Conservation (phyloP, 2,329 filamentous ascomycete genomes). For the Clonostachys chloroleuca region DNA sequence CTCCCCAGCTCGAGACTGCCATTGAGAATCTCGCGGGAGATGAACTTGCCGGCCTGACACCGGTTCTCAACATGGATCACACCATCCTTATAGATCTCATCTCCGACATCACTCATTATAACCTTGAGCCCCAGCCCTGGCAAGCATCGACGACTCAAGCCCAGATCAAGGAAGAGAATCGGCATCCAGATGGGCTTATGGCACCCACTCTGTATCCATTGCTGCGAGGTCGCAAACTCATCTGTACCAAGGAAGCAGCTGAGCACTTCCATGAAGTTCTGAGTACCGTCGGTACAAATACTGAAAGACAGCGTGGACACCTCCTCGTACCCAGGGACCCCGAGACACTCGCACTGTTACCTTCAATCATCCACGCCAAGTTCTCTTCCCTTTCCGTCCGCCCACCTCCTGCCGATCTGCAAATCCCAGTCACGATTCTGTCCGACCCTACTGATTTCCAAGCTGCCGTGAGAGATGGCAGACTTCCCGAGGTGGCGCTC, state of each 20-base stretch:
- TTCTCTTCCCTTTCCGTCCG: constrained; percentile 26
- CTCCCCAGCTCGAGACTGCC: constrained; percentile 16
- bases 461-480: constrained; percentile 12
- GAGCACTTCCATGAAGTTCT: constrained; percentile 30
- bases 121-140: constrained; percentile 23
- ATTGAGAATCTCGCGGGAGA: constrained; percentile 21
- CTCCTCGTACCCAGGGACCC: constrained; percentile 21
- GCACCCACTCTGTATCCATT: constrained; percentile 26
- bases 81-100: constrained; percentile 33
- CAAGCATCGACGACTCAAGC: constrained; percentile 21
- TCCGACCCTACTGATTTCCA: constrained; percentile 14
- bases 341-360: neutral
- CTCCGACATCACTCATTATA: constrained; percentile 30
- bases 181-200: constrained; percentile 20
- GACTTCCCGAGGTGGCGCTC: constrained; percentile 23
- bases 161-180: constrained; percentile 27
- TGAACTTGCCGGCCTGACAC: constrained; percentile 22
- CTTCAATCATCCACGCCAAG: constrained; percentile 9
- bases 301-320: constrained; percentile 25
- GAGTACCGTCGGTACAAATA: constrained; percentile 26
- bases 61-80: constrained; percentile 32
- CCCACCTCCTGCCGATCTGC: constrained; percentile 19
- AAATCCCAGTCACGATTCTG: constrained; percentile 25
- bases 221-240: constrained; percentile 19
- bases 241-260: constrained; percentile 31